Evolutionary conservation across 768 basidiomycete genomes (phyloP), one percentile per base, ranked within the genome.

Genomic region (Pleurotus tuoliensis): DNA sequence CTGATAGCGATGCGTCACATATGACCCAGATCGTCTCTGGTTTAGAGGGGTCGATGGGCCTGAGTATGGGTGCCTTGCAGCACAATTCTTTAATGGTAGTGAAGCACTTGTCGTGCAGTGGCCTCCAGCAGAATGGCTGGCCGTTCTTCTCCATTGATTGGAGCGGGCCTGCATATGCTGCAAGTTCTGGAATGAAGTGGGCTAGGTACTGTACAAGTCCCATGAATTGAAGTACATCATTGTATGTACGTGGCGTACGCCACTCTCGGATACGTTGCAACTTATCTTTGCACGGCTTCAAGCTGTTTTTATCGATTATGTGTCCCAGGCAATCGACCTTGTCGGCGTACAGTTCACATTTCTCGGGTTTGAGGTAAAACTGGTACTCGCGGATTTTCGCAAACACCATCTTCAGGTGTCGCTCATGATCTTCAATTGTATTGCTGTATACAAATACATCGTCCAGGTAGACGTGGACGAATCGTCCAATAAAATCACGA

Each of bases 391-490:
- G 40, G 40, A 41, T 13, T 5, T 18, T 13, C 5, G 4, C 40
- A 18, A 41, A 41, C 18, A 41, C 40, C 40, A 41, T 7, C 8
- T 41, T 41, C 5, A 41, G 40, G 18, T 25, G 24, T 25, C 24
- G 24, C 5, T 25, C 24, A 25, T 25, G 24, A 5, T 25, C 24
- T 5, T 25, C 24, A 4, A 25, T 25, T 25, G 24, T 25, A 25
- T 25, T 25, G 5, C 24, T 25, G 24, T 25, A 25, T 25, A 25
- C 24, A 25, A 25, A 25, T 25, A 25, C 24, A 5, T 80, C 73
- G 56, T 81, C 76, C 0, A 80, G 60, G 54, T 79, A 80, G 3
- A 74, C 67, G 45, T 79, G 71, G 7, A 79, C 34, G 54, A 74
- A 78, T 7, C 43, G n/a, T 0, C 76, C 74, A 3, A 81, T 71